Base-by-base conservation (phyloP, 805 yeast species). In the Tetrapisispora fleetii region DNA sequence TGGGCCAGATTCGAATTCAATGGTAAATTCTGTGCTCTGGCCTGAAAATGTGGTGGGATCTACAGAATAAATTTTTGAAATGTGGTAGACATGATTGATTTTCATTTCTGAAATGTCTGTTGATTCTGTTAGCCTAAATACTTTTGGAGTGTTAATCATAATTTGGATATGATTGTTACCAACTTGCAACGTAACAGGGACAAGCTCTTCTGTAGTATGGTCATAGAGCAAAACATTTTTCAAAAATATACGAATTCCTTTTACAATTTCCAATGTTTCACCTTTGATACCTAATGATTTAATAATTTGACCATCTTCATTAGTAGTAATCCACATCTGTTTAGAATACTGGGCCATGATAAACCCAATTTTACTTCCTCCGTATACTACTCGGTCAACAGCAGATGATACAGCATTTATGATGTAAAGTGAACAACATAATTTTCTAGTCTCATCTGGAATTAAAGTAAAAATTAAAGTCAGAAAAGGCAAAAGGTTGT, bases 131-230 rank as follows among this genome's bases (percentile, higher is more conserved):
- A 69, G 37, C 47, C 70, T 71, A 17, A 69, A 41, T 16, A 67
- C 55, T 45, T 62, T 64, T 1, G 78, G 75, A 27, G 68, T 69
- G 7, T 67, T 71, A 35, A 71, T 67, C 9, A 68, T 55, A 7
- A 84, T 61, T 58, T 83, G 89, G 28, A 85, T 53, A 65, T 71
- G 80, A 53, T 77, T 77, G 48, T 81, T 74, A 4, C 95, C 95
- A 46, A 86, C 72, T 52, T 77, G 79, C 48, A 86, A 51, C 0
- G 76, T 72, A 1, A 81, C 81, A 0, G 86, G 82, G 22, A 73
- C 67, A 55, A 76, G 79, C 35, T 75, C 64, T 9, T 73, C 71
- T 17, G 67, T 65, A 1, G 64, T 66, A 4, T 67, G 65, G 49
- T 79, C 76, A 57, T 70, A 81, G 4, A 78, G 54, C 9, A 16